Evolutionary conservation across 345 rosid genomes (phyloP).

Genomic region (Rhizophora apiculata): DNA sequence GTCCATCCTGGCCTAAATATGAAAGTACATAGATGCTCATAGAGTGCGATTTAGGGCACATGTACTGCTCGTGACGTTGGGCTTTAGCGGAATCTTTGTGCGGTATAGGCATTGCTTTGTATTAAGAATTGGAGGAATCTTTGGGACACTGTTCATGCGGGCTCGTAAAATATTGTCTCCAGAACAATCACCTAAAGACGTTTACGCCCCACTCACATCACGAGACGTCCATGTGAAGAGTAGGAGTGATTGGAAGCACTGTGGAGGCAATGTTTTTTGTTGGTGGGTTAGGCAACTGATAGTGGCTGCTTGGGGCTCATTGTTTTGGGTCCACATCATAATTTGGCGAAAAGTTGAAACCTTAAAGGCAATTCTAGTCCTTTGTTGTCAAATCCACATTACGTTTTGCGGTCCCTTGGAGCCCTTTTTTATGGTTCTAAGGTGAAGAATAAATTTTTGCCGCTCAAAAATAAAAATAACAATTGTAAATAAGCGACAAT

Average conservation of each 20-base stretch:
- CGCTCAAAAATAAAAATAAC: too few species aligned
- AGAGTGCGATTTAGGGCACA: constrained; percentile 36
- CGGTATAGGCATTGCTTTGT: constrained; percentile 8
- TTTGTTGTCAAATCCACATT: neutral
- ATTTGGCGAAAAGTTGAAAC: constrained; percentile 13
- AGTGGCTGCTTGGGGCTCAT: constrained; percentile 1
- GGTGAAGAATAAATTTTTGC: too few species aligned
- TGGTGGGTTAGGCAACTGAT: constrained; percentile 22
- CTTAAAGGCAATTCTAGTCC: constrained; percentile 12
- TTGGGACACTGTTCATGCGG: constrained; percentile 4
- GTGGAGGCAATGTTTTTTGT: neutral
- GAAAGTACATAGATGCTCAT: constrained; percentile 35
- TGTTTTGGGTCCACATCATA: constrained; percentile 14
- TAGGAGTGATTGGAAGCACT: constrained; percentile 8
- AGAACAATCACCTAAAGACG: constrained; percentile 18
- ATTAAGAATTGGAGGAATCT: constrained; percentile 21
- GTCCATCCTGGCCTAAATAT: constrained; percentile 29
- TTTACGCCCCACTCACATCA: constrained; percentile 30
- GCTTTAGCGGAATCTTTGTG: constrained; percentile 21
- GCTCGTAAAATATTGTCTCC: constrained; percentile 1
- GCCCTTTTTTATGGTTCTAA: too few species aligned
- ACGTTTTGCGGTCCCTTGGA: neutral
- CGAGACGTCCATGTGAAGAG: constrained; percentile 64
- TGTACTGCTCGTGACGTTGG: constrained; percentile 25
- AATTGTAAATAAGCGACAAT: too few species aligned